These are phyloP conservation scores for Zhuliangozyma parablackwelliae DNA, from an alignment of 1,139 yeast genomes.

Conservation along the genomic window DNA sequence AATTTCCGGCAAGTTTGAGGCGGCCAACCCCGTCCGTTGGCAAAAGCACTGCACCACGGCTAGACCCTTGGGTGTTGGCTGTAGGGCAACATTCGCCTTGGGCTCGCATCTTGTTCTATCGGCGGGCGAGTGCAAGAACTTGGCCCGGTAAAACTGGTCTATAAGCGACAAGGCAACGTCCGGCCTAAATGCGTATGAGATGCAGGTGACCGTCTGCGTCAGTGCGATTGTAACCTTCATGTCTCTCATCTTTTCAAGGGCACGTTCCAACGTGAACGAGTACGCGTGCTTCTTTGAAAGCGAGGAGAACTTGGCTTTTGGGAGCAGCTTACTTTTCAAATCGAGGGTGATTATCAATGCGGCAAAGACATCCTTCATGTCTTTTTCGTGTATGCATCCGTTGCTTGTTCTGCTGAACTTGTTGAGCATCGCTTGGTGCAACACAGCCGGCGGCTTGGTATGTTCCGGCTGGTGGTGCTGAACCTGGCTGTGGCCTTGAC, in stretches of 20 bases:
- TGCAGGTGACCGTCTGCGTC: constrained; percentile 50
- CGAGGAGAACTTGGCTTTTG: constrained; percentile 9
- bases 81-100: constrained; percentile 44
- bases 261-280: constrained; percentile 51
- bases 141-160: constrained; percentile 57
- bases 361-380: constrained; percentile 55
- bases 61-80: constrained; percentile 92
- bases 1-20: constrained; percentile 37
- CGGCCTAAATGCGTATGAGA: constrained; percentile 55
- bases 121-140: constrained; percentile 69
- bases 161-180: constrained; percentile 51
- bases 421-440: constrained; percentile 1
- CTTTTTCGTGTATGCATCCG: constrained; percentile 52
- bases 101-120: constrained; percentile 60
- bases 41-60: constrained; percentile 63
- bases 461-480: too few species aligned
- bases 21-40: constrained; percentile 49
- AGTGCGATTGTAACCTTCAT: constrained; percentile 47
- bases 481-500: too few species aligned
- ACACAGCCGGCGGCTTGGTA: too few species aligned
- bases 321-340: constrained; percentile 21
- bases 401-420: constrained; percentile 39
- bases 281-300: constrained; percentile 36
- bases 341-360: constrained; percentile 47
- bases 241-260: constrained; percentile 46